Base-by-base conservation (phyloP, 805 yeast genomes). In the Ogataea ganodermae region DNA sequence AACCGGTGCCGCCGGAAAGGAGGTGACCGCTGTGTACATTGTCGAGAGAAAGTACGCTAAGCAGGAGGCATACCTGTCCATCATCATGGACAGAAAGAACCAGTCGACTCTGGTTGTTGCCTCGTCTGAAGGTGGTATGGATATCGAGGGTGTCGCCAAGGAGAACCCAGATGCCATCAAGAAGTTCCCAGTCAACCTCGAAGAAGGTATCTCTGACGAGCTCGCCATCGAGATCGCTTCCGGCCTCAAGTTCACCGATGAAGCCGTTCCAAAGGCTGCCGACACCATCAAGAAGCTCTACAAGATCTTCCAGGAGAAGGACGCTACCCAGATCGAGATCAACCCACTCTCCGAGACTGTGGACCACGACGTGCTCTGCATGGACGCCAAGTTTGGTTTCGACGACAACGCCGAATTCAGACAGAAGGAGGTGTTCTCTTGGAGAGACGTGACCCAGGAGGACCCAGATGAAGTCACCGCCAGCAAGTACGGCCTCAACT, bases 51-150 rank as follows among this genome's bases (percentile, higher is more conserved):
- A 90, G 69, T 86, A 87, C 65, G 96, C 94, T 50, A 78, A 84
- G 62, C 90, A 95, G 60, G 99, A 94, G 77, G 96, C 97, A 49
- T 94, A 94, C 74, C 73, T 94, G 58, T 96, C 97, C 53, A 89
- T 94, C 59, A 79, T 94, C 60, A 81, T 91, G 86, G 98, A 94
- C 79, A 89, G 99, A 76, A 80, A 83, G 59, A 80, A 85, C 58
- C 96, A 91, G 73, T 76, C 80, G 59, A 96, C 98, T 51, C 78
- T 94, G 74, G 87, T 94, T 65, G 96, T 94, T 56, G 97, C 97
- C 42, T 90, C 97, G 27, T 77, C 95, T 55, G 94, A 94, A 75
- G 99, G 99, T 76, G 99, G 99, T 78, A 91, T 94, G 96, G 97
- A 94, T 75, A 94, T 94, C 65, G 99, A 94, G 79, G 96, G 96